phyloP scores from a whole-genome alignment of 2,329 filamentous ascomycete genomes.

The Bipolaris victoriae region DNA sequence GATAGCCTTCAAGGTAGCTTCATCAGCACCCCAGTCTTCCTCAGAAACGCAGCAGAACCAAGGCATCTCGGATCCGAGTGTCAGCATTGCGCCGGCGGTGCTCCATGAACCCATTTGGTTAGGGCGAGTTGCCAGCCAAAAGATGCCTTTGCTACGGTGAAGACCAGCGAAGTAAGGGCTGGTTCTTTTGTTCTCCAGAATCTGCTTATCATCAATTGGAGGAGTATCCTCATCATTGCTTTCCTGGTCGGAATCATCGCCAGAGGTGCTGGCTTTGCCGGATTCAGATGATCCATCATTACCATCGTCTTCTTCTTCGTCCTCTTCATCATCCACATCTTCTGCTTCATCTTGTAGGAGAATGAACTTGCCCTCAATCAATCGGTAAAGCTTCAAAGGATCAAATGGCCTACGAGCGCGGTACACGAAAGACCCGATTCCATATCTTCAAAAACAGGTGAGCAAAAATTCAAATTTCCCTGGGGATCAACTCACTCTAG shows the following conservation, averaged over 20 bases:
- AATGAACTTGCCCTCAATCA: constrained; percentile 54
- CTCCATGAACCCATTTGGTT: constrained; percentile 66
- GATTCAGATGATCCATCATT: constrained; percentile 25
- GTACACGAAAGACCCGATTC: constrained; percentile 75
- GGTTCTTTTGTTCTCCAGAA: constrained; percentile 63
- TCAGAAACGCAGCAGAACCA: constrained; percentile 65
- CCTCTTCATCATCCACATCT: constrained; percentile 52
- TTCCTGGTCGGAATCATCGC: constrained; percentile 25
- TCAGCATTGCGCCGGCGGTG: constrained; percentile 69
- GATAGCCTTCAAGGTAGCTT: constrained; percentile 57
- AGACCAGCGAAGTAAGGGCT: constrained; percentile 61
- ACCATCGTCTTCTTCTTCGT: constrained; percentile 12
- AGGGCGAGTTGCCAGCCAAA: constrained; percentile 65
- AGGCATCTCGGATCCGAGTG: constrained; percentile 62
- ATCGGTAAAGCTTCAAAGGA: constrained; percentile 49
- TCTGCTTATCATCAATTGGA: constrained; percentile 44
- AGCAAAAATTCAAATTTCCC: not conserved
- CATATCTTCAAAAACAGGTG: constrained; percentile 56
- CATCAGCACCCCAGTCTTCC: constrained; percentile 58
- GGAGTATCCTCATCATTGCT: constrained; percentile 42
- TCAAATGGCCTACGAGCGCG: constrained; percentile 57
- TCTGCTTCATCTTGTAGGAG: constrained; percentile 55
- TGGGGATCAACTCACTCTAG: constrained; percentile 59
- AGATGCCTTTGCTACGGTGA: constrained; percentile 68
- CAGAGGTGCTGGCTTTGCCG: constrained; percentile 20